Evolutionary conservation across 805 yeast genomes (phyloP), one percentile per base, ranked within the genome.

Genomic region (Teunomyces kruisii): DNA sequence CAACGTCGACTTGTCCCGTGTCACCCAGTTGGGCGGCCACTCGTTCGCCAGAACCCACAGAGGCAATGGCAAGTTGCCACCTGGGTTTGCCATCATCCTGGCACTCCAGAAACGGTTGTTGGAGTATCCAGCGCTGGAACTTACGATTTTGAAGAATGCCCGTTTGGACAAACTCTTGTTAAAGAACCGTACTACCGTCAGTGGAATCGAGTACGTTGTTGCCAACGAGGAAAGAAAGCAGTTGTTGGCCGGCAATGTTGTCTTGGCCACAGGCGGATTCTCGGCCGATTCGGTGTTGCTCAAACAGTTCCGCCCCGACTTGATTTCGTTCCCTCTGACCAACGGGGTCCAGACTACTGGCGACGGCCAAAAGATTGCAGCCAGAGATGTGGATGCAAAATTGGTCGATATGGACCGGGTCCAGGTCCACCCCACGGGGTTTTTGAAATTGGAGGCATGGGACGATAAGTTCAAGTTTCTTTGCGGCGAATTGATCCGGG

Each of bases 401-500:
- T 60, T 79, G 48, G 69, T 79, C 12, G 80, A 80, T 53, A 79
- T 80, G 84, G 78, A 78, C 39, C 75, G 80, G 52, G 62, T 81
- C 15, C 86, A 81, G 59, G 70, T 81, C 9, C 85, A 81, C 55
- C 86, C 86, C 33, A 81, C 85, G 2, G 85, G 85, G 2, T 80
- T 80, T 57, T 64, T 80, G 29, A 76, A 58, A 39, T 69, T 70
- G 9, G 59, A 58, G 14, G 69, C 75, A 31, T 67, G 65, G 17
- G 53, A 55, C 4, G 68, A 61, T 42, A 69, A 67, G 43, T 74
- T 76, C 76, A 80, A 80, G 57, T 74, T 80, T 50, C 58, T 81
- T 12, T 82, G 84, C 50, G 85, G 84, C 7, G 86, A 81, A 51
- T 72, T 82, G 0, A 53, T 81, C 3, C 65, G 86, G 58, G 85